phyloP scores from a whole-genome alignment of 116 monocot species.

The Papilionanthe hybrid region DNA sequence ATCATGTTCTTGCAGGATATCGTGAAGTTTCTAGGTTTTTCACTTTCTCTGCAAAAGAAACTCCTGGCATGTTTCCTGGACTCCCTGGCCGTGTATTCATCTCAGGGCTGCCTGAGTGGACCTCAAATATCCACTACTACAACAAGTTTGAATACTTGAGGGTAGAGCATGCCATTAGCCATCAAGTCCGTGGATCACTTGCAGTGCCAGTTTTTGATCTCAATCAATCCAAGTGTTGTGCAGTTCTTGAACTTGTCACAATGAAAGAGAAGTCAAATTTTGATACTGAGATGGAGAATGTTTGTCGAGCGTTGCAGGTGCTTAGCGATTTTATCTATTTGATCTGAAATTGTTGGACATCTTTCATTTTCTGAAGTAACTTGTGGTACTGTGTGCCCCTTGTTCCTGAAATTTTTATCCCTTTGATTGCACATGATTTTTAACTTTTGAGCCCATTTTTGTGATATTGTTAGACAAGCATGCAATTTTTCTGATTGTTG shows the following conservation, averaged over 20 bases:
- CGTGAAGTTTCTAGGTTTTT: conserved; percentile 80
- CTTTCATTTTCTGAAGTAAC: not conserved
- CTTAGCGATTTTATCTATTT: not conserved
- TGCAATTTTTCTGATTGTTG: not conserved
- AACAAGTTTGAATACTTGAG: conserved; percentile 71
- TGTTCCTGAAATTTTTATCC: not conserved
- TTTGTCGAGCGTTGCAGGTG: conserved; percentile 72
- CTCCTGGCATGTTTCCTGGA: conserved; percentile 48
- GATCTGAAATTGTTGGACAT: not conserved
- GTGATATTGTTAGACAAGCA: not conserved
- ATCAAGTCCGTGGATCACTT: conserved; percentile 69
- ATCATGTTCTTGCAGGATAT: conserved; percentile 68
- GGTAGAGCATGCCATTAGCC: conserved; percentile 44
- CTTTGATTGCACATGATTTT: not conserved
- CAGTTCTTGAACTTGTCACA: conserved; percentile 84
- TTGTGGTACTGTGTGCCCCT: not conserved
- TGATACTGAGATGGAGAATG: conserved; percentile 64
- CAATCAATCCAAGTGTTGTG: conserved; percentile 42
- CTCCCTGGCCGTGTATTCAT: conserved; percentile 87
- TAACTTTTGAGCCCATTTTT: not conserved
- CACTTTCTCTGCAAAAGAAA: conserved; percentile 49
- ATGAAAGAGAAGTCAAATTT: conserved; percentile 73
- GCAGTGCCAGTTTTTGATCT: conserved; percentile 73
- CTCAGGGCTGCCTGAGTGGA: conserved; percentile 73
- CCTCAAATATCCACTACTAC: conserved; percentile 75